phyloP scores from a whole-genome alignment of 352 stramenopile genomes.

The Pythium chondricola region DNA sequence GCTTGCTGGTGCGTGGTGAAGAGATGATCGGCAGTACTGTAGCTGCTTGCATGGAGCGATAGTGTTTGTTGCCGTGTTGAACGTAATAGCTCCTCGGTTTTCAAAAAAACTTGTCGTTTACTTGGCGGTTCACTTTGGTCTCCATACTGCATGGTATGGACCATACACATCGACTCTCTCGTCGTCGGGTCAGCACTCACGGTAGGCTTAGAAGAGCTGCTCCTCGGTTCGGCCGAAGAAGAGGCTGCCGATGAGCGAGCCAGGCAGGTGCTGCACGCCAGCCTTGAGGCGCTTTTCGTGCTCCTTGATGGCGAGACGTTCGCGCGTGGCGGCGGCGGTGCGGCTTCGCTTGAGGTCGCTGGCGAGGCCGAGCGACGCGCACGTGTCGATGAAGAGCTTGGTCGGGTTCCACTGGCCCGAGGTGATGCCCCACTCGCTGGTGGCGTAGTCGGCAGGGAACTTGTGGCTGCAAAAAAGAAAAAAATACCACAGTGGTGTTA shows the following conservation, averaged over 20 bases:
- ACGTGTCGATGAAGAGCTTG: slow-evolving; percentile 96
- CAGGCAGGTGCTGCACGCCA: slow-evolving; percentile 35
- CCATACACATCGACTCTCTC: too few relatives aligned
- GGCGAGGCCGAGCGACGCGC: slow-evolving; percentile 90
- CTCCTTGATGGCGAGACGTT: slow-evolving; percentile 62
- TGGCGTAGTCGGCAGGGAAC: slow-evolving; percentile 98
- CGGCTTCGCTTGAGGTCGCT: slow-evolving; percentile 94
- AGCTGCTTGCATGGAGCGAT: too few relatives aligned
- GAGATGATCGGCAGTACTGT: too few relatives aligned
- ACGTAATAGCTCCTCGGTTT: too few relatives aligned
- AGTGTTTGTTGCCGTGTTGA: too few relatives aligned
- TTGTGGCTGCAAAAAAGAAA: slow-evolving; percentile 84
- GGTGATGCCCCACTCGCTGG: slow-evolving; percentile 95
- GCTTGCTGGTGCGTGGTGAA: too few relatives aligned
- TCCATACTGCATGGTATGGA: too few relatives aligned
- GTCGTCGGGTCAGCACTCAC: too few relatives aligned
- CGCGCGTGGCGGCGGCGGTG: slow-evolving; percentile 59
- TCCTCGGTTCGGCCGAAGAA: slow-evolving; percentile 81
- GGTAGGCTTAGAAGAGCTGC: slow-evolving; percentile 53
- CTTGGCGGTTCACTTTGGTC: too few relatives aligned
- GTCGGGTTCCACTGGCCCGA: slow-evolving; percentile 97
- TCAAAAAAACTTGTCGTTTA: too few relatives aligned
- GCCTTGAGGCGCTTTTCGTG: slow-evolving; percentile 51
- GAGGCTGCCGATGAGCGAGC: slow-evolving; percentile 51
- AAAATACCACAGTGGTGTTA: slow-evolving; percentile 2